Evolutionary conservation across 371 early-diverging fungal genomes (phyloP), one percentile per base, ranked within the genome.

Genomic region (Mucor mucedo): DNA sequence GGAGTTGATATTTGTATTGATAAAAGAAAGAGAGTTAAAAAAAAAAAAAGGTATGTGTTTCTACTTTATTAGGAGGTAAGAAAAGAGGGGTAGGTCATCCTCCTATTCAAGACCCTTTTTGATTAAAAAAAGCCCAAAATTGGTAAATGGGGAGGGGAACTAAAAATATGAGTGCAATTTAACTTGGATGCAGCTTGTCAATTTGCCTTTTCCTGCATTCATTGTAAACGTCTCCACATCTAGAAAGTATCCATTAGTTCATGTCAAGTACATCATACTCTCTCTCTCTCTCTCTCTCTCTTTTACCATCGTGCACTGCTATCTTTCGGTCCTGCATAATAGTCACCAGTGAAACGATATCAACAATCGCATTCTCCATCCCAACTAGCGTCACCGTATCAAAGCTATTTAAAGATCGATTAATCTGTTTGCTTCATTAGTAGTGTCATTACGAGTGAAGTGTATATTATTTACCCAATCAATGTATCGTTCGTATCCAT

Each of bases 401-500:
- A 63, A 63, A 79, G 9, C 67, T 29, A 30, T 62, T 53, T 33
- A 79, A 45, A 7, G 75, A 76, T 21, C 69, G 60, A 52, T 66
- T 60, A 27, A 79, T 76, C 77, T 77, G 16, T 38, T 30, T 14
- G 5, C 33, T 30, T 6, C 16, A 21, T 42, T 21, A 16, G 5
- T 53, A 5, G 14, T 14, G 7, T 9, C n/a, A 16, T 4, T 16
- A 35, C 3, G 16, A 38, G n/a, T 39, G 4, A 28, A 2, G 13
- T 41, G 11, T 40, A 42, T 32, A 10, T 33, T 45, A 6, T 39
- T 71, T 74, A 78, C 78, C 76, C 76, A 79, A 44, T 70, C 72
- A 47, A 79, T 64, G 41, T 79, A 79, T 30, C 75, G 62, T 53
- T 79, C 76, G 41, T 79, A 79, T 7, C 76, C 79, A 59, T 79